These are phyloP conservation scores for Eucalyptus camaldulensis DNA, from an alignment of 345 rosid species.

Conservation along the genomic window DNA sequence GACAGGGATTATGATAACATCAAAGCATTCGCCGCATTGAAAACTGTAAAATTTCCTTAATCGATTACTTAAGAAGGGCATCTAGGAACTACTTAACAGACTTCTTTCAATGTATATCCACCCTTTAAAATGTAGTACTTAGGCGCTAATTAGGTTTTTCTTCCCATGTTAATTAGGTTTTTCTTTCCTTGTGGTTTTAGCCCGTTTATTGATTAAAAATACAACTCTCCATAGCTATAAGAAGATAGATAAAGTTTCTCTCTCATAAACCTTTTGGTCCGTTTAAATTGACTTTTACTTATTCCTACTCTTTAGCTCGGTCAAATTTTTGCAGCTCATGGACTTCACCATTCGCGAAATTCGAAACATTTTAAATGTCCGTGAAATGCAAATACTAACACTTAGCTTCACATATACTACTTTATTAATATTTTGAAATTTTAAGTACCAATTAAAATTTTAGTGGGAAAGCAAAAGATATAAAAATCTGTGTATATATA, in stretches of 20 bases:
- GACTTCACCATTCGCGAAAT: background rate
- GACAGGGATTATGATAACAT: background rate
- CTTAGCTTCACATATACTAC: background rate
- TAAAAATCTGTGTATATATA: too few species aligned
- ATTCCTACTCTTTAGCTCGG: background rate
- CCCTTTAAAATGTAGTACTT: background rate
- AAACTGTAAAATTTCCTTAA: background rate
- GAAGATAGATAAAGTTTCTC: background rate
- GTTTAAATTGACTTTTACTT: background rate
- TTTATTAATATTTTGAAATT: background rate
- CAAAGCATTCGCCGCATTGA: fast-evolving
- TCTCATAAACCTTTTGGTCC: background rate
- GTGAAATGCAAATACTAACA: background rate
- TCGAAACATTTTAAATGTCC: background rate
- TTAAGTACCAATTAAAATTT: background rate
- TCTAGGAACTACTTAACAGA: background rate
- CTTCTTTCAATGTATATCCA: background rate
- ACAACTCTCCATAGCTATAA: background rate
- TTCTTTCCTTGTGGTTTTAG: background rate
- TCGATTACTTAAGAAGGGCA: background rate
- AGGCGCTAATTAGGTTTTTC: background rate
- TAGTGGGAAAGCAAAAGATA: background rate
- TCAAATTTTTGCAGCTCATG: background rate
- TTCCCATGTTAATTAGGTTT: too few species aligned
- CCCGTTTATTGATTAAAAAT: background rate